These are phyloP conservation scores for Conoideocrella luteorostrata DNA, from an alignment of 2,329 filamentous ascomycete genomes.

Conservation along the genomic window DNA sequence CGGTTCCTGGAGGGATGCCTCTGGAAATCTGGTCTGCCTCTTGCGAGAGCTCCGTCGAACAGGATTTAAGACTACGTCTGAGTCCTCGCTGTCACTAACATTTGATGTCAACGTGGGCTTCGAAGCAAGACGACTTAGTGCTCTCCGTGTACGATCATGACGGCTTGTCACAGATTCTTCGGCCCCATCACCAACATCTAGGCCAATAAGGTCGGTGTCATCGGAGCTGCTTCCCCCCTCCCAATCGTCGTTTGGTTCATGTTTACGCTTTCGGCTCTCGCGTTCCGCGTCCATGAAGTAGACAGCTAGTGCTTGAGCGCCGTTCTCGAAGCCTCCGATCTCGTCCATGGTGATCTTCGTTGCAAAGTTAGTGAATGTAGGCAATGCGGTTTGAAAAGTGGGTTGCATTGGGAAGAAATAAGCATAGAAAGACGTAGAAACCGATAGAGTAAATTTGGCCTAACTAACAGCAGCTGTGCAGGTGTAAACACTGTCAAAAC, in stretches of 20 bases:
- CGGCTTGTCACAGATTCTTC: slow-evolving; percentile 10
- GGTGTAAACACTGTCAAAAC: no score
- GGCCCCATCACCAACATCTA: slow-evolving; percentile 18
- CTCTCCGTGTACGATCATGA: background rate
- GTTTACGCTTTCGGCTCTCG: slow-evolving; percentile 25
- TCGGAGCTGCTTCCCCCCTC: slow-evolving; percentile 18
- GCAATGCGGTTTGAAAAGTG: no score
- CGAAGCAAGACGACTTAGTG: background rate
- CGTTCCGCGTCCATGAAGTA: slow-evolving; percentile 14
- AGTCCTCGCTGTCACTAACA: slow-evolving; percentile 3
- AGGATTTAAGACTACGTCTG: slow-evolving; percentile 3
- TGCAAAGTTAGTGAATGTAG: slow-evolving; percentile 12
- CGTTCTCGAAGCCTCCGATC: slow-evolving; percentile 26
- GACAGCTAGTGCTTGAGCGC: slow-evolving; percentile 20
- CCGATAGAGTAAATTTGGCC: no score
- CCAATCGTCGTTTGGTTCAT: slow-evolving; percentile 21
- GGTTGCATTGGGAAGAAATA: no score
- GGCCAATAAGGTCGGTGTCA: slow-evolving; percentile 20
- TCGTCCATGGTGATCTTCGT: slow-evolving; percentile 25
- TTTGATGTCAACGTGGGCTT: slow-evolving; percentile 7
- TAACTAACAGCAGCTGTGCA: no score
- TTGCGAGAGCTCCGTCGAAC: slow-evolving; percentile 11
- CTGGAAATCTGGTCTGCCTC: slow-evolving; percentile 1
- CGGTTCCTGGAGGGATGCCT: background rate
- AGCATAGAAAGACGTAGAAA: no score